Percentiles rank a stretch among this genome's conserved stretches.
These are phyloP conservation scores for Lizonia empirigonia DNA, from an alignment of 2,329 filamentous ascomycete genomes.

Conservation along the genomic window DNA sequence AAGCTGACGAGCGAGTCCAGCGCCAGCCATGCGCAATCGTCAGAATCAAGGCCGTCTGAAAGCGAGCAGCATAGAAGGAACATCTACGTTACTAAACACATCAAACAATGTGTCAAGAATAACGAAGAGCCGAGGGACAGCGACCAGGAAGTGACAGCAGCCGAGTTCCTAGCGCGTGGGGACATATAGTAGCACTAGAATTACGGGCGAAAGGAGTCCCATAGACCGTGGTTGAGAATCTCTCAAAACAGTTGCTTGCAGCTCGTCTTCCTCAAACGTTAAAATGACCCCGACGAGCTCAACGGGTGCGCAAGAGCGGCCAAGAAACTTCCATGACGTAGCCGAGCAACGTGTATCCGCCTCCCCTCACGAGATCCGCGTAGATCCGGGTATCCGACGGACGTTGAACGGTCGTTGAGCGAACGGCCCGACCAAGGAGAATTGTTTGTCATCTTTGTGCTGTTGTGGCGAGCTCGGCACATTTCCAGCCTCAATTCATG, in stretches of 20 bases:
- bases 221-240: background rate
- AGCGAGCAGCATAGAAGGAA: slow-evolving; percentile 14
- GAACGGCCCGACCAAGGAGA: background rate
- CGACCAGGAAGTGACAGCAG: slow-evolving; percentile 15
- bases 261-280: background rate
- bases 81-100: slow-evolving; percentile 21
- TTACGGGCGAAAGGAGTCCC: background rate
- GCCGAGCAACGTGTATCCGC: background rate
- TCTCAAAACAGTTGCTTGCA: background rate
- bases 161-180: background rate
- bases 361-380: background rate
- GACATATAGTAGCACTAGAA: background rate
- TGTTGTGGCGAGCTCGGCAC: background rate
- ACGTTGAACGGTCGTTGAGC: background rate
- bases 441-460: too few species aligned
- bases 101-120: slow-evolving; percentile 20
- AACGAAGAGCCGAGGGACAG: slow-evolving; percentile 4
- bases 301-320: background rate
- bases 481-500: background rate
- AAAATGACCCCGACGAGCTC: background rate
- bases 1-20: slow-evolving; percentile 17
- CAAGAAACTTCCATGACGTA: background rate
- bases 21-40: slow-evolving; percentile 11
- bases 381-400: background rate
- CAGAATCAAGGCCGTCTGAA: slow-evolving; percentile 9